These are phyloP conservation scores for Saccharum hybrid DNA, from an alignment of 202 grass and related monocot species.

Conservation along the genomic window DNA sequence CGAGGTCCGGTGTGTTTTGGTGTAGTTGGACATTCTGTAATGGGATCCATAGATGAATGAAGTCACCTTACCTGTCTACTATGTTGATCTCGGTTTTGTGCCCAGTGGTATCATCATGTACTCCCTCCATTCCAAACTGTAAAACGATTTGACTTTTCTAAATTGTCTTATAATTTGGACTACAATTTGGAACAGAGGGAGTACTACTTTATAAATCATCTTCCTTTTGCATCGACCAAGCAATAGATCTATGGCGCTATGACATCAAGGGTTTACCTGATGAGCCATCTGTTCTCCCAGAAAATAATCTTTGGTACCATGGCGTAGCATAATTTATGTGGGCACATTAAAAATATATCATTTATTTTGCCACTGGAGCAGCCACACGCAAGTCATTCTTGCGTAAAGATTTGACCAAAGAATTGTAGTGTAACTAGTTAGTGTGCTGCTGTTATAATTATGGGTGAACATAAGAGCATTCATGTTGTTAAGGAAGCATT, in stretches of 20 bases:
- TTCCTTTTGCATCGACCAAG: not conserved
- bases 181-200: not conserved
- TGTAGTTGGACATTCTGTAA: not conserved
- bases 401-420: not conserved
- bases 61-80: not conserved
- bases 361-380: not conserved
- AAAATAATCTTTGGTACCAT: not conserved
- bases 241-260: not conserved
- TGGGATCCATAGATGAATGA: not conserved
- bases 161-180: not conserved
- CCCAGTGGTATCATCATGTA: not conserved
- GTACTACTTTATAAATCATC: not conserved
- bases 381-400: not conserved
- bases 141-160: not conserved
- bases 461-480: not conserved
- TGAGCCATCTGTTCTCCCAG: not conserved
- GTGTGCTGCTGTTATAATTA: not conserved
- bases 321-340: not conserved
- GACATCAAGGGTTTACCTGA: not conserved
- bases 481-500: not conserved
- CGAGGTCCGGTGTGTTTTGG: not conserved
- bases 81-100: not conserved
- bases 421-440: constrained; percentile 4
- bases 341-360: not conserved
- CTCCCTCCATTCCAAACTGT: not conserved